Evolutionary conservation across 1,284 basidiomycete species (phyloP).

Genomic region (Ganoderma lucidum): DNA sequence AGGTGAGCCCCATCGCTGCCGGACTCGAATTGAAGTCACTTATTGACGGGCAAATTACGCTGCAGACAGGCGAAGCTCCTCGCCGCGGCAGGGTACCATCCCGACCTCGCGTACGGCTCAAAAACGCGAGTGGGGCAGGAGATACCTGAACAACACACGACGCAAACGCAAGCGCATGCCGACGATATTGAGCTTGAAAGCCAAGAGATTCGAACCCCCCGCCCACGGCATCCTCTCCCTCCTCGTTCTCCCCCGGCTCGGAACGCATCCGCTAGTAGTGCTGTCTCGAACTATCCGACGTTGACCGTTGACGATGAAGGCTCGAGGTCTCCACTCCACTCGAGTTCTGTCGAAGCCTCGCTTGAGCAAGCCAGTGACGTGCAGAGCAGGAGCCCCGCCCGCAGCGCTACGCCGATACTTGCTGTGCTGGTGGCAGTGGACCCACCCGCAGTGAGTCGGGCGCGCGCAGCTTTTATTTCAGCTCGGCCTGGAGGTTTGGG

Average conservation of each 20-base stretch:
- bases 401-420: too few relatives aligned
- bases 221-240: background rate
- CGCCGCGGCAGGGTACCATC: background rate
- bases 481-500: too few relatives aligned
- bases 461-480: too few relatives aligned
- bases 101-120: background rate
- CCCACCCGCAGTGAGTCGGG: too few relatives aligned
- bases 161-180: background rate
- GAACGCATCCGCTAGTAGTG: background rate
- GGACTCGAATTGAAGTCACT: too few relatives aligned
- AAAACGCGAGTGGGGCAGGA: background rate
- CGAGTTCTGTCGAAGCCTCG: background rate
- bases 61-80: background rate
- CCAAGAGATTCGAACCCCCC: background rate
- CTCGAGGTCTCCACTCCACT: background rate
- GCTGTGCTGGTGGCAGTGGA: too few relatives aligned
- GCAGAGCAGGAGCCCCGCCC: too few relatives aligned
- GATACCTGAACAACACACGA: too few relatives aligned
- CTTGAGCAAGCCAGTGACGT: background rate
- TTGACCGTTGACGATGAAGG: background rate
- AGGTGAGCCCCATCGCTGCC: background rate
- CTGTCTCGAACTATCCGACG: background rate
- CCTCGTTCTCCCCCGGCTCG: background rate
- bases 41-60: background rate
- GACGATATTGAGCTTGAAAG: background rate